Evolutionary conservation across 164 flowering plant species (phyloP).

Genomic region (Warburgia ugandensis): DNA sequence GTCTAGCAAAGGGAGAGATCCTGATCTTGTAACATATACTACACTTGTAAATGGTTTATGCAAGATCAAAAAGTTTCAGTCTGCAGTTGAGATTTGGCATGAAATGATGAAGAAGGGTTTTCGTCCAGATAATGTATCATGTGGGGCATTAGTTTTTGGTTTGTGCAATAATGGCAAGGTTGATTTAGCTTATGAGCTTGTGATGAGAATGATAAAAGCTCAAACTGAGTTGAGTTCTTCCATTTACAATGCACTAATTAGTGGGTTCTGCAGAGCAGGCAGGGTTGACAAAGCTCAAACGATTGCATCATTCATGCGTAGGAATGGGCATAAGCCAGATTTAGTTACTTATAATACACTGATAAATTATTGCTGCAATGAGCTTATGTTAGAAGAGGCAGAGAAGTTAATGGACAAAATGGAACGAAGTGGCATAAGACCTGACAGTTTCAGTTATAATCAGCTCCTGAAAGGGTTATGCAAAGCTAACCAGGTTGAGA

Average conservation of each 20-base stretch:
- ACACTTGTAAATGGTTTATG: conserved; percentile 61
- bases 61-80: conserved; percentile 33
- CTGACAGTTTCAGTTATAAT: conserved; percentile 81
- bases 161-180: conserved; percentile 62
- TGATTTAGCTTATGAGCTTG: conserved; percentile 87
- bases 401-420: conserved; percentile 55
- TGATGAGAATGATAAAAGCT: conserved; percentile 42
- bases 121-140: conserved; percentile 58
- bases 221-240: conserved; percentile 27
- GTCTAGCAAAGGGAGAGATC: conserved; percentile 55
- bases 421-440: conserved; percentile 53
- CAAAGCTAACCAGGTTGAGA: conserved; percentile 52
- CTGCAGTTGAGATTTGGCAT: conserved; percentile 63
- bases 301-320: conserved; percentile 62
- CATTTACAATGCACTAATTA: conserved; percentile 70
- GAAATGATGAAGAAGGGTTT: conserved; percentile 53
- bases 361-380: conserved; percentile 65
- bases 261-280: conserved; percentile 71
- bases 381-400: conserved; percentile 63
- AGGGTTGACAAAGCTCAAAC: conserved; percentile 67
- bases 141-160: conserved; percentile 67
- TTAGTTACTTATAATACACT: conserved; percentile 71
- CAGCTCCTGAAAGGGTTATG: conserved; percentile 85
- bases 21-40: conserved; percentile 80
- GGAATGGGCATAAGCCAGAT: conserved; percentile 73